Base-by-base conservation (phyloP, 208 protist species). In the Wallacemonas sp. region DNA sequence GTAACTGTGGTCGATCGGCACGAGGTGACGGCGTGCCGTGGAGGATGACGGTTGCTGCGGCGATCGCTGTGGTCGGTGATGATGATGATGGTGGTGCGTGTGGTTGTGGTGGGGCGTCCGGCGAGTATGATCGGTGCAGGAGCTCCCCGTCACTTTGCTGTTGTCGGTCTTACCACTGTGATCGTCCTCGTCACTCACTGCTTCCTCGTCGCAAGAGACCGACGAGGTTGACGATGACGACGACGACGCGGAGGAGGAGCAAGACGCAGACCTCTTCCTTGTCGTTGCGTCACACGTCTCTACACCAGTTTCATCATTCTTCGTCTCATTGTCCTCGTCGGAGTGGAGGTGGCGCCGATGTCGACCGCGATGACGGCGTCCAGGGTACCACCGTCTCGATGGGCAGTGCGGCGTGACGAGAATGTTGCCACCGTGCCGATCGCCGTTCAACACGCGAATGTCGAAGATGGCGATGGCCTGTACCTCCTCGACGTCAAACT, bases 1-100 rank as follows among this genome's bases (percentile, higher is more conserved):
- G 76, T 92, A 95, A 70, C 83, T 90, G 80, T 95, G 89, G 68
- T 95, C 89, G 49, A 95, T 95, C 9, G 89, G 89, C 36, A 93
- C 70, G 30, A 95, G 64, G 21, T 77, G 81, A n/a, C 69, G 78
- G 9, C 17, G 23, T 36, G 1, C 6, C n/a, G n/a, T n/a, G n/a
- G n/a, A n/a, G n/a, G n/a, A n/a, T n/a, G n/a, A n/a, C n/a, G n/a
- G n/a, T n/a, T n/a, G n/a, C n/a, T n/a, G n/a, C n/a, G n/a, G n/a
- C n/a, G 4, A 49, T 23, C 17, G 17, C 4, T 3, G 17, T 14
- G 8, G 39, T 30, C 32, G 30, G 16, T 21, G 9, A 58, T 19
- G 52, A 58, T 14, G 36, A 41, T 14, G 36, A 14, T 14, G 9
- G 36, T 41, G 36, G 14, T 41, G 36, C 36, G 36, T 14, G 14